Percentiles rank a stretch among this genome's conserved stretches.
Conservation (phyloP, 306 rosid species). For the Bauhinia variegata region DNA sequence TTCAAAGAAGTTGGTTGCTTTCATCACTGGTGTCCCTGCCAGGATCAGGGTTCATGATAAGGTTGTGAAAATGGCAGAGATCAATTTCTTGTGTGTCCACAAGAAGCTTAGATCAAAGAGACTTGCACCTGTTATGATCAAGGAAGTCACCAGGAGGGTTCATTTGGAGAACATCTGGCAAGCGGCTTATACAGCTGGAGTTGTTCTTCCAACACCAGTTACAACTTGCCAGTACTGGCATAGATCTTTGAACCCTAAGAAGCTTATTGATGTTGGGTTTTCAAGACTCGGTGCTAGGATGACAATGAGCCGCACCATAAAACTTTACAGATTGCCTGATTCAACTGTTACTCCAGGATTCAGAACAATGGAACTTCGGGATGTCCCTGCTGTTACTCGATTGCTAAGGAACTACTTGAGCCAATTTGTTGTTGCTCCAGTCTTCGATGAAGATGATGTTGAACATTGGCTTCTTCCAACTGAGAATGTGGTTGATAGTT, state of each 20-base stretch:
- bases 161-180: constrained; percentile 72
- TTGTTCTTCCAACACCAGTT: constrained; percentile 70
- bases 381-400: constrained; percentile 65
- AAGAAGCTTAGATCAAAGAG: constrained; percentile 75
- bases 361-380: constrained; percentile 63
- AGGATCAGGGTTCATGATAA: constrained; percentile 54
- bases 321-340: constrained; percentile 63
- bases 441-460: constrained; percentile 62
- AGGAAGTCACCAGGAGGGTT: constrained; percentile 72
- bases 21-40: constrained; percentile 68
- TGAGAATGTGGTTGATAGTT: constrained; percentile 67
- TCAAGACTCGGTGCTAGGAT: constrained; percentile 72
- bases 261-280: constrained; percentile 75
- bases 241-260: constrained; percentile 70
- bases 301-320: constrained; percentile 73
- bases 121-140: constrained; percentile 75
- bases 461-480: constrained; percentile 72
- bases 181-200: constrained; percentile 76
- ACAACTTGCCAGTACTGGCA: constrained; percentile 76
- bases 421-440: constrained; percentile 60
- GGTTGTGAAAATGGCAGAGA: constrained; percentile 68
- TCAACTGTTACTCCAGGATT: constrained; percentile 61
- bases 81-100: constrained; percentile 68
- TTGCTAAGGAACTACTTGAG: constrained; percentile 59
- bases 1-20: constrained; percentile 66